Conservation (phyloP, 2,329 filamentous ascomycete species). For the Balansia obtecta region DNA sequence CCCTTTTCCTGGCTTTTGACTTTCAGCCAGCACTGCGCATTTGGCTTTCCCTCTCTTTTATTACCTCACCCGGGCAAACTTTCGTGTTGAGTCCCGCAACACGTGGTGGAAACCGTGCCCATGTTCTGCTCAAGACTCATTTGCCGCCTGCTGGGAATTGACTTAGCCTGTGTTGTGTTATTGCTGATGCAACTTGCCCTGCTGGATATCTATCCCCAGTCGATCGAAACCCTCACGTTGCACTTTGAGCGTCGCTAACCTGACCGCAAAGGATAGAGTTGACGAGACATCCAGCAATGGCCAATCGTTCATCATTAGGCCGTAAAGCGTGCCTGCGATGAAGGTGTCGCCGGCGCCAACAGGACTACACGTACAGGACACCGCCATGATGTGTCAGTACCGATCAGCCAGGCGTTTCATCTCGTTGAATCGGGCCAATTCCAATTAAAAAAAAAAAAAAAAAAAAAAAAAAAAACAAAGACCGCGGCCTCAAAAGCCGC, state of each 20-base stretch:
- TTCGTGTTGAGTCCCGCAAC: neutral
- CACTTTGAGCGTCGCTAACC: slow-evolving; percentile 1
- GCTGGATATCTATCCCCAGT: neutral
- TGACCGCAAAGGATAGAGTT: neutral
- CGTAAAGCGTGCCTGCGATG: slow-evolving; percentile 57
- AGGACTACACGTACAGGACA: slow-evolving; percentile 32
- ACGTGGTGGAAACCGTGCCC: neutral
- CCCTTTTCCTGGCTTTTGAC: neutral
- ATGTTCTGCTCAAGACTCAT: too few relatives aligned
- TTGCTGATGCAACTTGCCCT: neutral
- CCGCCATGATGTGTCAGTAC: neutral
- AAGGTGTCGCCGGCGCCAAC: slow-evolving; percentile 69
- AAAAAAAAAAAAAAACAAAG: too few relatives aligned
- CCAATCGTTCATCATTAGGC: slow-evolving; percentile 21
- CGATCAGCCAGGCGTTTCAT: neutral
- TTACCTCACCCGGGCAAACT: too few relatives aligned
- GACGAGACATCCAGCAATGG: neutral
- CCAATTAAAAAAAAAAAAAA: too few relatives aligned
- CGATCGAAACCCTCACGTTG: slow-evolving; percentile 3
- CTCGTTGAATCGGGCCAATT: neutral
- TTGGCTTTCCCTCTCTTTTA: neutral
- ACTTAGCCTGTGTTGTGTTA: too few relatives aligned
- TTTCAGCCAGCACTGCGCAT: too few relatives aligned
- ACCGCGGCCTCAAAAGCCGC: too few relatives aligned
- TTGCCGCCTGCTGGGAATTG: neutral